Evolutionary conservation across 768 basidiomycete genomes (phyloP).

Genomic region (Cystobasidium ongulense): DNA sequence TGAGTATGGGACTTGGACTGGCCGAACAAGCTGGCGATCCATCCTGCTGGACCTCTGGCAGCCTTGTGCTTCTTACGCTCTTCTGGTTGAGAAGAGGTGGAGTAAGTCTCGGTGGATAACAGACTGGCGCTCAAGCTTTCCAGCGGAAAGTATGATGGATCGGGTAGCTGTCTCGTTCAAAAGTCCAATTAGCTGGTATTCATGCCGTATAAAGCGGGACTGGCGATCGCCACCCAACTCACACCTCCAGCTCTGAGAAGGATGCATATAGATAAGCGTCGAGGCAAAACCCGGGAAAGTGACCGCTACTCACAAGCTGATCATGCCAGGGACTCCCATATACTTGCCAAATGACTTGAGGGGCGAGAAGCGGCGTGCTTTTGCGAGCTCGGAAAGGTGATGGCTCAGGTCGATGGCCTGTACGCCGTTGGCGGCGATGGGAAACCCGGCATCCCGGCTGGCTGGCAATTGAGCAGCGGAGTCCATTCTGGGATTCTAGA

Average conservation of each 20-base stretch:
- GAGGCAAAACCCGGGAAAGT: neutral
- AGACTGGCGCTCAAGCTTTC: slow-evolving; percentile 19
- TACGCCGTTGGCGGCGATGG: neutral
- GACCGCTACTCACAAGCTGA: slow-evolving; percentile 5
- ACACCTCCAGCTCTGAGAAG: slow-evolving; percentile 18
- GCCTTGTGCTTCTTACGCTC: neutral
- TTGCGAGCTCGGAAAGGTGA: slow-evolving; percentile 34
- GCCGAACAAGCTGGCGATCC: slow-evolving; percentile 29
- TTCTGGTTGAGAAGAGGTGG: neutral
- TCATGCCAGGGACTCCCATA: slow-evolving; percentile 19
- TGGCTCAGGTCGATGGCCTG: slow-evolving; percentile 35
- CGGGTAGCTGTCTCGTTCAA: slow-evolving; percentile 21
- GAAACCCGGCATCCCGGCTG: neutral
- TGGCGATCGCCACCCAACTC: slow-evolving; percentile 11
- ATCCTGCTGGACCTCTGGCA: slow-evolving; percentile 1
- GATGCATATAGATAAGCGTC: neutral
- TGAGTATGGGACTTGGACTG: slow-evolving; percentile 38
- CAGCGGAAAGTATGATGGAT: slow-evolving; percentile 33
- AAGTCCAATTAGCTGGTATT: neutral
- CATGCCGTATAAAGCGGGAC: neutral
- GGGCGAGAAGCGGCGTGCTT: slow-evolving; percentile 26
- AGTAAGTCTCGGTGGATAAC: slow-evolving; percentile 7
- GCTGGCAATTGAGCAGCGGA: neutral
- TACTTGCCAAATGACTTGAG: slow-evolving; percentile 35
- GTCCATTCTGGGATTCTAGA: neutral